A percentile compares a stretch with the other conserved stretches of the same genome.
Conservation (phyloP, 768 basidiomycete species). For the Strobilomyces echinocephalus region DNA sequence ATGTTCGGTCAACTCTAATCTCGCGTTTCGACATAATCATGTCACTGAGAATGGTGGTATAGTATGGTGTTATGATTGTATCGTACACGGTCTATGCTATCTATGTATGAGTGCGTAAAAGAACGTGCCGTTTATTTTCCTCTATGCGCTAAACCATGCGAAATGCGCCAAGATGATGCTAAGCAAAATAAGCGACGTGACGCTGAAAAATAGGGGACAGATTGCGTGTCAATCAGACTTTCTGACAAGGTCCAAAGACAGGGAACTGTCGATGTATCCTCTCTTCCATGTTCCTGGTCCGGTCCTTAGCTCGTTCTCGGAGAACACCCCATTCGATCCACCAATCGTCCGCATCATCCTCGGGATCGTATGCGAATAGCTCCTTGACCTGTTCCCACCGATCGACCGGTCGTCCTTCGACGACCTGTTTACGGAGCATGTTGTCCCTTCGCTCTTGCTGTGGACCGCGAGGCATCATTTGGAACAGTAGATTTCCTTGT, state of each 20-base stretch:
- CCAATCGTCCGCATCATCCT: conserved; percentile 59
- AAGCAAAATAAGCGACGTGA: not conserved
- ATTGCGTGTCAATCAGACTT: not conserved
- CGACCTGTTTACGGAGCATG: conserved; percentile 34
- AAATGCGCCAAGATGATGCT: not conserved
- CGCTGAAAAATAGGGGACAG: not conserved
- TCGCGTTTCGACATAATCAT: too few species aligned
- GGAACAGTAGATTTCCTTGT: conserved; percentile 40
- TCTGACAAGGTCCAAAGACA: not conserved
- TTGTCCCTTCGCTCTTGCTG: conserved; percentile 43
- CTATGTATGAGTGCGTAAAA: not conserved
- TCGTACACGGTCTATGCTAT: not conserved
- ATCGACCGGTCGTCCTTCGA: conserved; percentile 38
- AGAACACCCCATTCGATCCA: conserved; percentile 56
- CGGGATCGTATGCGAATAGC: conserved; percentile 48
- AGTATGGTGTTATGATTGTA: not conserved
- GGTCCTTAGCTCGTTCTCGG: conserved; percentile 33
- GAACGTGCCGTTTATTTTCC: not conserved
- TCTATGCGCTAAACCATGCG: not conserved
- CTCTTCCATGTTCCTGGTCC: conserved; percentile 16
- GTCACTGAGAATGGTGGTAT: too few species aligned
- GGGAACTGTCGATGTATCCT: conserved; percentile 9
- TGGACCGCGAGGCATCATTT: conserved; percentile 41
- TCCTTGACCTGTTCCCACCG: conserved; percentile 53
- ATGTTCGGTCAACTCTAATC: too few species aligned